Percentiles rank a stretch among this genome's conserved stretches.
Conservation (phyloP, 2,329 filamentous ascomycete genomes). For the Colletotrichum spinosum region DNA sequence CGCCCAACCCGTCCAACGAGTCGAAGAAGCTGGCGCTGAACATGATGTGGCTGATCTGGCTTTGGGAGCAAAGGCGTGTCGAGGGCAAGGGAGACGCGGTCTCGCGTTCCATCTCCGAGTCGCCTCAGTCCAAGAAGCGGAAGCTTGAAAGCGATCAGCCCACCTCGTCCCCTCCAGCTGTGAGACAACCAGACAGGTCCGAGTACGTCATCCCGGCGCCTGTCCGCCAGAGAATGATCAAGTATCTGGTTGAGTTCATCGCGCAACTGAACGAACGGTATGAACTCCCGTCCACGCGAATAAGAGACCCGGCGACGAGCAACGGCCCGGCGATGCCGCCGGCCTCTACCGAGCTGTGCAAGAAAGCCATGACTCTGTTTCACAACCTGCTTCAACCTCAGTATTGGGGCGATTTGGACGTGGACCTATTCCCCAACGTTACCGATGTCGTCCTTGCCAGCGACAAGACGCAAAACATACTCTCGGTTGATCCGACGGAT, state of each 20-base stretch:
- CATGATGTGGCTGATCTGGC: constrained; percentile 90
- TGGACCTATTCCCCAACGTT: constrained; percentile 91
- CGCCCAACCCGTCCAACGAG: constrained; percentile 88
- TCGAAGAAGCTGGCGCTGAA: constrained; percentile 92
- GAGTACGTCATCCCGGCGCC: constrained; percentile 77
- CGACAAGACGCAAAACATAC: constrained; percentile 76
- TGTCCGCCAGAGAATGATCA: constrained; percentile 84
- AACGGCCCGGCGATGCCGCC: constrained; percentile 62
- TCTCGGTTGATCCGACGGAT: constrained; percentile 69
- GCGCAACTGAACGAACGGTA: constrained; percentile 89
- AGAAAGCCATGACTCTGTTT: constrained; percentile 84
- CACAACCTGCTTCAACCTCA: constrained; percentile 86
- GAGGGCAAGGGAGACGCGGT: constrained; percentile 63
- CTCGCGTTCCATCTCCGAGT: constrained; percentile 67
- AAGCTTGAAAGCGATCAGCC: constrained; percentile 75
- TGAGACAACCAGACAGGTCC: constrained; percentile 62
- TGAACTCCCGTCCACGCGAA: constrained; percentile 77
- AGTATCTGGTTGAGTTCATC: constrained; percentile 96
- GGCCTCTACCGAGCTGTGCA: constrained; percentile 81
- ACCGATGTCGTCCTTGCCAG: constrained; percentile 87
- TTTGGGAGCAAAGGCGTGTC: constrained; percentile 89
- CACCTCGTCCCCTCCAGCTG: constrained; percentile 66
- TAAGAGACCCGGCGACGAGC: constrained; percentile 62
- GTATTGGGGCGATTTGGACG: constrained; percentile 91
- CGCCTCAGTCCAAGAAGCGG: constrained; percentile 80